Conservation (phyloP, 768 basidiomycete genomes). For the Agaricus bisporus region DNA sequence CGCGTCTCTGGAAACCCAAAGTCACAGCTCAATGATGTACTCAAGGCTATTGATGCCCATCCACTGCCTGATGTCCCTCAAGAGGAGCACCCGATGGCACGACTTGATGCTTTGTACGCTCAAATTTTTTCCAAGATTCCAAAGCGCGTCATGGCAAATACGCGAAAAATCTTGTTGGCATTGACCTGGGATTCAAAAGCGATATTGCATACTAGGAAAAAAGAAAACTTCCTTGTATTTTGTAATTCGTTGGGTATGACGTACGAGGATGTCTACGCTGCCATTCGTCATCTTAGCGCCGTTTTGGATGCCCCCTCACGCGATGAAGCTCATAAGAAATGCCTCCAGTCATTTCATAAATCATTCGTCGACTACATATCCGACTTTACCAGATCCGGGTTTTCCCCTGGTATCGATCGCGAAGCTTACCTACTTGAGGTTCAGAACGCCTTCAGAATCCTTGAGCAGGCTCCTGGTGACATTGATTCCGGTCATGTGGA, state of each 20-base stretch:
- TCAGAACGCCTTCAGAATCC: background rate
- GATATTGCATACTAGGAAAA: too few species aligned
- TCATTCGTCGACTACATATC: background rate
- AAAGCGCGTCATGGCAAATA: background rate
- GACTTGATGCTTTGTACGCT: constrained; percentile 6
- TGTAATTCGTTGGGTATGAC: background rate
- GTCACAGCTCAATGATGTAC: background rate
- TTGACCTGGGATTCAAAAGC: background rate
- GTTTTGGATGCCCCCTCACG: background rate
- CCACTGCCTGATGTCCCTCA: background rate
- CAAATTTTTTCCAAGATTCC: background rate
- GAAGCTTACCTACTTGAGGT: background rate
- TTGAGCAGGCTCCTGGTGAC: background rate
- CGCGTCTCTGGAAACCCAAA: background rate
- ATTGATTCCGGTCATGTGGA: too few species aligned
- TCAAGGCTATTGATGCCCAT: background rate
- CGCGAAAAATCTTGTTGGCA: background rate
- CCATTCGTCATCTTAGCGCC: background rate
- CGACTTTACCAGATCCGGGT: background rate
- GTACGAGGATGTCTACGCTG: background rate
- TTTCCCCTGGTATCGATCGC: background rate
- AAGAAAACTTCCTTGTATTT: background rate
- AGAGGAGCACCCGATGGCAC: constrained; percentile 1
- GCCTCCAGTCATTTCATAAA: background rate
- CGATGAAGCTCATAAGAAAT: background rate